Percentiles rank a stretch among this genome's conserved stretches.
phyloP scores from a whole-genome alignment of 176 grass and related monocot species.

The Typha latifolia region DNA sequence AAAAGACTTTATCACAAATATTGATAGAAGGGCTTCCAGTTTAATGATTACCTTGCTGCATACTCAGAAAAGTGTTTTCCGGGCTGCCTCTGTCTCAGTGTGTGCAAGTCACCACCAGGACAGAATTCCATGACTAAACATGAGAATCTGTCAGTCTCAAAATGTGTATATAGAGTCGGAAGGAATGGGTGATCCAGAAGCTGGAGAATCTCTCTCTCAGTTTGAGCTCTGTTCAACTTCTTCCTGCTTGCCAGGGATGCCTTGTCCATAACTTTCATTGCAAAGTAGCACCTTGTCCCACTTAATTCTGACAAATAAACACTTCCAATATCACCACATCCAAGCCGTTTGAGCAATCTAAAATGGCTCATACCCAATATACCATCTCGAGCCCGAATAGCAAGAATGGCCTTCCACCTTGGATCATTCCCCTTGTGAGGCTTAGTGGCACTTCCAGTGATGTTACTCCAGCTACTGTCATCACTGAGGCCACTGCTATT shows the following conservation, averaged over 20 bases:
- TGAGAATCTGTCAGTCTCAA: slow-evolving; percentile 82
- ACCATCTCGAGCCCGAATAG: slow-evolving; percentile 58
- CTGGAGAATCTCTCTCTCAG: slow-evolving; percentile 83
- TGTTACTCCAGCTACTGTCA: slow-evolving; percentile 82
- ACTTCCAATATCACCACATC: slow-evolving; percentile 86
- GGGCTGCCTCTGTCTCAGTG: slow-evolving; percentile 66
- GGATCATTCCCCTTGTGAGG: slow-evolving; percentile 96
- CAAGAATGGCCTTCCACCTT: slow-evolving; percentile 77
- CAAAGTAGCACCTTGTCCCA: slow-evolving; percentile 87
- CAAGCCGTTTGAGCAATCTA: slow-evolving; percentile 75
- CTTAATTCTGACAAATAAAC: slow-evolving; percentile 95
- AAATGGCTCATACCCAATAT: slow-evolving; percentile 93
- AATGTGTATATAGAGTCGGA: slow-evolving; percentile 81
- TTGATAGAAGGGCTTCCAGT: neutral
- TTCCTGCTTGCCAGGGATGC: slow-evolving; percentile 82
- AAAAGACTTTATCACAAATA: too few species aligned
- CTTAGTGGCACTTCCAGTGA: slow-evolving; percentile 70
- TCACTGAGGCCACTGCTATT: slow-evolving; percentile 87
- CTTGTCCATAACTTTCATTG: slow-evolving; percentile 98
- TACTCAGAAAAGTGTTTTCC: slow-evolving; percentile 86
- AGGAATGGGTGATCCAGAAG: slow-evolving; percentile 87
- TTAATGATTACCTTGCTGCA: slow-evolving; percentile 50
- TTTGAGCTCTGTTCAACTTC: slow-evolving; percentile 84
- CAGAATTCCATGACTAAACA: slow-evolving; percentile 99
- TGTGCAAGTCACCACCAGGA: slow-evolving; percentile 88